Conservation (phyloP, 768 basidiomycete genomes). For the Tulasnella sp. region DNA sequence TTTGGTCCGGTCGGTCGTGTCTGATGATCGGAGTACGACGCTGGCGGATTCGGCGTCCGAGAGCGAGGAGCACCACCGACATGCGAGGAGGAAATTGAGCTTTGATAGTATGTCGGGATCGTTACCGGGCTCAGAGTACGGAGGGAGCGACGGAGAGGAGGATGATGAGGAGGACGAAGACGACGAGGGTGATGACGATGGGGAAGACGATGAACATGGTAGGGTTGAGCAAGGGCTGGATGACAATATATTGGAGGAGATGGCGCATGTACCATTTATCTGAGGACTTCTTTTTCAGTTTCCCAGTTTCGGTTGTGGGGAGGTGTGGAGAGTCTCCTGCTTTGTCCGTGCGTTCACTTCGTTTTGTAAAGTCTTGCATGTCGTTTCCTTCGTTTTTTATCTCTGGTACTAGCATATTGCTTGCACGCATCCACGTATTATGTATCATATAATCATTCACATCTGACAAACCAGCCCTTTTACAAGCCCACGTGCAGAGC, state of each 20-base stretch:
- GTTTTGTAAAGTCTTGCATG: background rate
- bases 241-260: conserved; percentile 62
- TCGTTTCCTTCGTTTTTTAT: conserved; percentile 24
- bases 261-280: conserved; percentile 44
- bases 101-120: conserved; percentile 84
- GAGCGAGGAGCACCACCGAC: conserved; percentile 35
- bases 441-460: background rate
- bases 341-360: background rate
- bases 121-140: conserved; percentile 37
- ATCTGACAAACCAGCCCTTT: too few species aligned
- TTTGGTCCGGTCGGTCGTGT: background rate
- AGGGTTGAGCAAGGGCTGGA: conserved; percentile 28
- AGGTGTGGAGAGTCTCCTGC: too few species aligned
- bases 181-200: conserved; percentile 34
- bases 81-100: conserved; percentile 39
- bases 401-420: background rate
- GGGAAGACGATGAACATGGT: conserved; percentile 45
- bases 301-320: background rate
- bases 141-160: too few species aligned
- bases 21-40: conserved; percentile 17
- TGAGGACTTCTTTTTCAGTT: background rate
- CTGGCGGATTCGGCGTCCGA: conserved; percentile 25
- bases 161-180: too few species aligned
- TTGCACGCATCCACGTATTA: background rate
- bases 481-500: conserved; percentile 36